Evolutionary conservation across 2,329 filamentous ascomycete genomes (phyloP).

Genomic region (Coniochaeta ligniaria): DNA sequence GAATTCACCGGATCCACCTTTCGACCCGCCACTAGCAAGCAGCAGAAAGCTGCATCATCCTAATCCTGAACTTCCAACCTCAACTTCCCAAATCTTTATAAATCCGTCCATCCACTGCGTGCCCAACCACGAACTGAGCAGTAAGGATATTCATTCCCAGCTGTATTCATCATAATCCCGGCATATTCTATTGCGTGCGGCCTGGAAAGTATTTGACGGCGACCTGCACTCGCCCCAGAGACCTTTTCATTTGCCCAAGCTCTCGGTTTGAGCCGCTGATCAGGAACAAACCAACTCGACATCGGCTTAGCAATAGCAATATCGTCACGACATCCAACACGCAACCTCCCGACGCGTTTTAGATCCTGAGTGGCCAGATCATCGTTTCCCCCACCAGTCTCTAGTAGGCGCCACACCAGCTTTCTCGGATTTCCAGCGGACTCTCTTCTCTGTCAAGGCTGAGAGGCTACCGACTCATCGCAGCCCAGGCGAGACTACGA

Average conservation of each 20-base stretch:
- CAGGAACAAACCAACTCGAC: neutral
- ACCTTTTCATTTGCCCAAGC: neutral
- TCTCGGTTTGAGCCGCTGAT: neutral
- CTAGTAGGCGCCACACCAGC: neutral
- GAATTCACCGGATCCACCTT: neutral
- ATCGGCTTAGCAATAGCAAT: neutral
- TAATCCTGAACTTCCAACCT: neutral
- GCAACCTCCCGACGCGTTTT: neutral
- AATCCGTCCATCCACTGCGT: neutral
- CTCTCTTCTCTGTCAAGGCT: neutral
- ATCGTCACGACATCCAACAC: neutral
- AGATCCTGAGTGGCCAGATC: neutral
- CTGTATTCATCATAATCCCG: neutral
- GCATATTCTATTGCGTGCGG: neutral
- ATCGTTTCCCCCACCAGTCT: neutral
- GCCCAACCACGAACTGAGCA: neutral
- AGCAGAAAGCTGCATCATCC: neutral
- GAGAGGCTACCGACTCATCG: neutral
- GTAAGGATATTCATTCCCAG: neutral
- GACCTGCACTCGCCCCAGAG: slow-evolving; percentile 2
- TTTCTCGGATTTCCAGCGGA: neutral
- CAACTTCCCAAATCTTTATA: neutral
- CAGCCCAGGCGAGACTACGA: neutral
- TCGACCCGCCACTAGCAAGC: neutral
- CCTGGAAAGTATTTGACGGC: neutral